Evolutionary conservation across 768 basidiomycete genomes (phyloP).

Genomic region (Tricholoma bakamatsutake): DNA sequence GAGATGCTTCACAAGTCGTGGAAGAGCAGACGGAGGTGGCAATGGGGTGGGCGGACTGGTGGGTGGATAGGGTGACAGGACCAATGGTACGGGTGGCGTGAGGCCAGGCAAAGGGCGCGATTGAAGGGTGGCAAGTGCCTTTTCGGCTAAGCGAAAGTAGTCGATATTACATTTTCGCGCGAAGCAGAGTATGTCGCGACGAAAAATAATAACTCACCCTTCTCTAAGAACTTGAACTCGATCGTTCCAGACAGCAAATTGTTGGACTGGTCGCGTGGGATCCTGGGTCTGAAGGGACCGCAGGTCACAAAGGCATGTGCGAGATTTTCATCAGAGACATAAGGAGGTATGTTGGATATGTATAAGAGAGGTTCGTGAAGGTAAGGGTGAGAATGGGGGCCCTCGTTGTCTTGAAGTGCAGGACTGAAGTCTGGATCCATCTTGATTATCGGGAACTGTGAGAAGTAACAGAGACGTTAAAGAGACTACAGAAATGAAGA

Average conservation of each 20-base stretch:
- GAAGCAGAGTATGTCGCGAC: neutral
- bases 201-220: conserved; percentile 47
- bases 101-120: conserved; percentile 62
- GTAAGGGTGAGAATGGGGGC: conserved; percentile 68
- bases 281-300: conserved; percentile 77
- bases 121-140: conserved; percentile 81
- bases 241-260: conserved; percentile 64
- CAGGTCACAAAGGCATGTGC: conserved; percentile 69
- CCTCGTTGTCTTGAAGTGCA: conserved; percentile 27
- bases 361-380: conserved; percentile 79
- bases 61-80: conserved; percentile 80
- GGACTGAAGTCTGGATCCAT: conserved; percentile 42
- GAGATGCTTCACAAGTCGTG: conserved; percentile 82
- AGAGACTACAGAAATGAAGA: conserved; percentile 8
- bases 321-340: conserved; percentile 70
- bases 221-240: conserved; percentile 78
- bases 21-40: conserved; percentile 70
- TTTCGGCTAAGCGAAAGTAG: conserved; percentile 59
- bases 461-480: conserved; percentile 10
- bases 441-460: conserved; percentile 25
- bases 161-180: conserved; percentile 4
- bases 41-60: conserved; percentile 70
- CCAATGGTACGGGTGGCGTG: conserved; percentile 52
- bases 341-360: conserved; percentile 71
- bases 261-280: conserved; percentile 52